Evolutionary conservation across 129 eudicot species (phyloP).

Genomic region (Lactuca saligna): DNA sequence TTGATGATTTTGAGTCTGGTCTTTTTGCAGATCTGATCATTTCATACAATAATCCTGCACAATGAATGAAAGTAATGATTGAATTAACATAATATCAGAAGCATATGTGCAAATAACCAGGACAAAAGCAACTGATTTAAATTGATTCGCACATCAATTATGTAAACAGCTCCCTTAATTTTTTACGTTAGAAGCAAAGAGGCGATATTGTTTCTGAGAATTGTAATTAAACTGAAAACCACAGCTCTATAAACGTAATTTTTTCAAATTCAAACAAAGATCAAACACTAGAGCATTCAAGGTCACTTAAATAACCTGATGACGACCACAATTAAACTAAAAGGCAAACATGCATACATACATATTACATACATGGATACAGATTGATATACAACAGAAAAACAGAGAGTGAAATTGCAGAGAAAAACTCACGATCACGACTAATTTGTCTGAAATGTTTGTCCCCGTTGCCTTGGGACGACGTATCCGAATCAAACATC

Average conservation of each 20-base stretch:
- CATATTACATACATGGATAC: background rate
- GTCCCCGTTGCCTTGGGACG: slow-evolving; percentile 51
- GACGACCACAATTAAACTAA: slow-evolving; percentile 16
- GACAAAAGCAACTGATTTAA: background rate
- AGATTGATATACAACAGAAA: background rate
- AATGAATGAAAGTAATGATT: background rate
- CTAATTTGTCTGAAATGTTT: slow-evolving; percentile 63
- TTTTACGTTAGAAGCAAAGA: slow-evolving; percentile 9
- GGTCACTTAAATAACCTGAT: slow-evolving; percentile 23
- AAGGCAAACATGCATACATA: background rate
- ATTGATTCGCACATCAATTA: slow-evolving; percentile 12
- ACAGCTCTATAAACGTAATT: slow-evolving; percentile 1
- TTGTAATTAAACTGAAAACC: slow-evolving; percentile 13
- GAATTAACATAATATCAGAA: background rate
- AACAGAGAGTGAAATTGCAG: slow-evolving; percentile 13
- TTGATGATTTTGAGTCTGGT: slow-evolving; percentile 67
- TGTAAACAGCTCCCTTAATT: slow-evolving; percentile 2
- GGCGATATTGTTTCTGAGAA: background rate
- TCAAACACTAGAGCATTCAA: slow-evolving; percentile 20
- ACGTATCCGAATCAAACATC: slow-evolving; percentile 66
- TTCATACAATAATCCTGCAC: slow-evolving; percentile 74
- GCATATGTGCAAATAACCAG: background rate
- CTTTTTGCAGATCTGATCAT: slow-evolving; percentile 85
- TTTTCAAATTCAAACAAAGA: background rate
- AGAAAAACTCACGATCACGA: slow-evolving; percentile 73